Base-by-base conservation (phyloP, 2,329 filamentous ascomycete genomes). In the Phaeomoniella chlamydospora region DNA sequence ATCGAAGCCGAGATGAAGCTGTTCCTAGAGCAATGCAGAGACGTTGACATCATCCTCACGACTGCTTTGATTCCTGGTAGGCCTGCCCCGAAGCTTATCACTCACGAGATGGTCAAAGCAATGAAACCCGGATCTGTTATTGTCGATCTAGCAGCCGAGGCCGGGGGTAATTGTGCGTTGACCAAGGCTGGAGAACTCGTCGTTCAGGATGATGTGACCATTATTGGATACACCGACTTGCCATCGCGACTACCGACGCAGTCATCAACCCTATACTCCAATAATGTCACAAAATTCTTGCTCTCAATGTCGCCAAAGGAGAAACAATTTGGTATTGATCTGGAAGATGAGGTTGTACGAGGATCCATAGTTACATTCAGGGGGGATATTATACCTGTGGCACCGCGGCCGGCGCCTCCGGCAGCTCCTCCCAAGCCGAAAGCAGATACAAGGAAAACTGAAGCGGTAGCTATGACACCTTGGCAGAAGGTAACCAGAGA, bases 1-100 rank as follows among this genome's bases (percentile, higher is more conserved):
- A 85, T 90, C 53, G 83, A 85, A 41, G 85, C 85, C 4, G 84
- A 94, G 55, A 92, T 92, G 84, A 87, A 83, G 55, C 68, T 94
- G 0, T 94, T 94, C 59, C 76, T 82, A 53, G 80, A 90, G 46
- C 86, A 93, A 55, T 82, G 80, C 41, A 72, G 74, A 40, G 86
- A 94, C 29, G 84, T 93, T 35, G 85, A 94, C 56, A 93, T 94
- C 43, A 81, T 94, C 41, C 81, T 94, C 52, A 93, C 85, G 2
- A 94, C 86, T 1, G 86, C 86, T n/a, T 58, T 93, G 47, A 93
- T 94, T 41, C 86, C 86, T 0, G 86, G 85, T 38, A 80, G 71
- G 46, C 80, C 80, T 17, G 84, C 85, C 0, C 86, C 86, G 0
- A 88, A 80, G 49, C 65, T 94, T 18, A 87, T 94, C 48, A 87